Conservation (phyloP, 257 asterid species). For the Solanum ossicruentum region DNA sequence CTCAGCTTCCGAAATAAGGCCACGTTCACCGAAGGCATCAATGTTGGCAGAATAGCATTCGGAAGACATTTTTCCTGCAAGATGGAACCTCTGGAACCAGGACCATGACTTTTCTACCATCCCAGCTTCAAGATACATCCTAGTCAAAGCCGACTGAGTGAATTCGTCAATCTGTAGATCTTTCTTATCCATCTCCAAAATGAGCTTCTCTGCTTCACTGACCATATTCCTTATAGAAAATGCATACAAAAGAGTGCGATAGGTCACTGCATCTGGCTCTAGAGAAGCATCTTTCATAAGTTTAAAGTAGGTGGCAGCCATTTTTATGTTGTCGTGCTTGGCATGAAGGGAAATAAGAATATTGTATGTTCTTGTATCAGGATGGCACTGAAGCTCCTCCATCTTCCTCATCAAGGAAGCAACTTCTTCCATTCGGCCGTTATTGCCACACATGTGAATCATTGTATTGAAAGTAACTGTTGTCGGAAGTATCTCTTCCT, state of each 20-base stretch:
- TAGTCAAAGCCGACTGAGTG: constrained; percentile 74
- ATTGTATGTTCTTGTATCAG: constrained; percentile 78
- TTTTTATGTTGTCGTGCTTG: constrained; percentile 51
- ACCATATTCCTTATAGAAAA: constrained; percentile 78
- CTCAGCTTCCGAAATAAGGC: constrained; percentile 52
- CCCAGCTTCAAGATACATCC: constrained; percentile 86
- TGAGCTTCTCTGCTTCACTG: constrained; percentile 57
- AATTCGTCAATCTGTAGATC: constrained; percentile 72
- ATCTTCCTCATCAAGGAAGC: constrained; percentile 48
- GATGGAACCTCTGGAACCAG: constrained; percentile 79
- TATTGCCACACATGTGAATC: constrained; percentile 88
- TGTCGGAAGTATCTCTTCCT: constrained; percentile 54
- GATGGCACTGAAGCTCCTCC: constrained; percentile 52
- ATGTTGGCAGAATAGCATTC: constrained; percentile 86
- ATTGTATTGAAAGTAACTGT: constrained; percentile 82
- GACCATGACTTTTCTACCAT: constrained; percentile 51
- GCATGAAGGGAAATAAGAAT: constrained; percentile 77
- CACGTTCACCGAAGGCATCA: constrained; percentile 85
- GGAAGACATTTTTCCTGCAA: constrained; percentile 61
- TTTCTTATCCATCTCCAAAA: constrained; percentile 66
- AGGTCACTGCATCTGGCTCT: constrained; percentile 77
- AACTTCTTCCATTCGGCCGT: constrained; percentile 55
- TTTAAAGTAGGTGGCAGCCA: constrained; percentile 52
- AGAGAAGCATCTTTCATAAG: constrained; percentile 68
- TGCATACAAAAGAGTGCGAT: constrained; percentile 82